phyloP scores from a whole-genome alignment of 441 rosid genomes.

The Gossypium aridum region DNA sequence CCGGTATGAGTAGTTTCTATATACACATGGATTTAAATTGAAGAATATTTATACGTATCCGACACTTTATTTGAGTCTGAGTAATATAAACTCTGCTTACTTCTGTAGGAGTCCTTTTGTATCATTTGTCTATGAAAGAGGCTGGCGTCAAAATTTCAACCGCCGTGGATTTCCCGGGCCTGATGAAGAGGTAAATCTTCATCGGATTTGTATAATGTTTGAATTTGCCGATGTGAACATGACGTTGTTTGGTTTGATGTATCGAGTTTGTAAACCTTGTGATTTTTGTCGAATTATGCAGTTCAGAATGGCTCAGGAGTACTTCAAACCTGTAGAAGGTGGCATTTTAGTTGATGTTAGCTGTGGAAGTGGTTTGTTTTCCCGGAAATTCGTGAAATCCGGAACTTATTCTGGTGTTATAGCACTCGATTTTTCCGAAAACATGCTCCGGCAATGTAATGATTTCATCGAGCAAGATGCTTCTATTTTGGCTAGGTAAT shows the following conservation, averaged over 20 bases:
- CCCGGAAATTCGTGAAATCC: slow-evolving; percentile 76
- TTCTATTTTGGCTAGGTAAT: slow-evolving; percentile 35
- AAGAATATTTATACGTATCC: neutral
- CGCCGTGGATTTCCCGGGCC: slow-evolving; percentile 85
- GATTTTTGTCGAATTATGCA: slow-evolving; percentile 30
- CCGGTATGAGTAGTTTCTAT: slow-evolving; percentile 34
- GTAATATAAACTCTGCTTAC: neutral
- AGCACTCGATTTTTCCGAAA: slow-evolving; percentile 94
- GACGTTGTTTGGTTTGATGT: neutral
- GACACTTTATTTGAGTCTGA: neutral
- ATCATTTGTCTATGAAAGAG: slow-evolving; percentile 87
- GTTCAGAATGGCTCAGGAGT: slow-evolving; percentile 91
- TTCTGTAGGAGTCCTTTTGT: slow-evolving; percentile 78
- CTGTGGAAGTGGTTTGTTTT: slow-evolving; percentile 90
- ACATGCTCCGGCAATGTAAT: slow-evolving; percentile 89
- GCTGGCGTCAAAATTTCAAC: slow-evolving; percentile 84
- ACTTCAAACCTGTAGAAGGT: slow-evolving; percentile 70
- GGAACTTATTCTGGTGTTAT: slow-evolving; percentile 61
- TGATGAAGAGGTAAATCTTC: slow-evolving; percentile 71
- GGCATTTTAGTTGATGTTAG: slow-evolving; percentile 88
- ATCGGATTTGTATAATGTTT: neutral
- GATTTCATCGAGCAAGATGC: slow-evolving; percentile 67
- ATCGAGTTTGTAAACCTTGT: neutral
- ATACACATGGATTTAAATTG: neutral
- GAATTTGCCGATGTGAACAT: neutral